Conservation (phyloP, 139 green algal species). For the Micromonas commoda region DNA sequence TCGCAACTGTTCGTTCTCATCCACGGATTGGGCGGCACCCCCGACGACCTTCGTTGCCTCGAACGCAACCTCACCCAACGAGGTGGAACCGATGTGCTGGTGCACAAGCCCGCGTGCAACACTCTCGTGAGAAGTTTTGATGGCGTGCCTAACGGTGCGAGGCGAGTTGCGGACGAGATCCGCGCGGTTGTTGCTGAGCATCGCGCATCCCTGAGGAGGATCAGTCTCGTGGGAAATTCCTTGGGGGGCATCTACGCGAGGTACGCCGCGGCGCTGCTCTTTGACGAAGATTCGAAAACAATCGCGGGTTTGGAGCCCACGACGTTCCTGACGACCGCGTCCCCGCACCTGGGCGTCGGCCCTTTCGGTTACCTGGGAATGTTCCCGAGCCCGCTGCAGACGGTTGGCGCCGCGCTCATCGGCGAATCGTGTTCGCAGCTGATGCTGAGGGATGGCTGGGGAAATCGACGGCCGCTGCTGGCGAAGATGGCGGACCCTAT, state of each 20-base stretch:
- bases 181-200: conserved; percentile 18
- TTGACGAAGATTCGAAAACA: conserved; percentile 1
- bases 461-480: conserved; percentile 9
- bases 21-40: conserved; percentile 27
- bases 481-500: conserved; percentile 10
- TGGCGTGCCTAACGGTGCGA: neutral
- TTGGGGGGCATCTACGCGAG: conserved; percentile 25
- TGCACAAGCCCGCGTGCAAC: conserved; percentile 3
- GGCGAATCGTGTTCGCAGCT: neutral
- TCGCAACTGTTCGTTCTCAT: conserved; percentile 24
- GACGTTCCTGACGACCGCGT: conserved; percentile 26
- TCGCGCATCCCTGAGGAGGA: neutral
- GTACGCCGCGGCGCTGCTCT: conserved; percentile 25
- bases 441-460: conserved; percentile 6
- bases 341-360: conserved; percentile 17
- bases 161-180: conserved; percentile 5
- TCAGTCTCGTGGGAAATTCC: conserved; percentile 25
- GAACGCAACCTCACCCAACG: neutral
- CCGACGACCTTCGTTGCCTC: conserved; percentile 9
- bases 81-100: neutral
- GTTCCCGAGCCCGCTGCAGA: neutral
- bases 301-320: conserved; percentile 19
- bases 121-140: conserved; percentile 1
- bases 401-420: neutral
- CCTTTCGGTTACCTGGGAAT: neutral